A percentile compares a stretch with the other conserved stretches of the same genome.
Conservation (phyloP, 1,284 basidiomycete genomes). For the Xerocomus nothofagi region DNA sequence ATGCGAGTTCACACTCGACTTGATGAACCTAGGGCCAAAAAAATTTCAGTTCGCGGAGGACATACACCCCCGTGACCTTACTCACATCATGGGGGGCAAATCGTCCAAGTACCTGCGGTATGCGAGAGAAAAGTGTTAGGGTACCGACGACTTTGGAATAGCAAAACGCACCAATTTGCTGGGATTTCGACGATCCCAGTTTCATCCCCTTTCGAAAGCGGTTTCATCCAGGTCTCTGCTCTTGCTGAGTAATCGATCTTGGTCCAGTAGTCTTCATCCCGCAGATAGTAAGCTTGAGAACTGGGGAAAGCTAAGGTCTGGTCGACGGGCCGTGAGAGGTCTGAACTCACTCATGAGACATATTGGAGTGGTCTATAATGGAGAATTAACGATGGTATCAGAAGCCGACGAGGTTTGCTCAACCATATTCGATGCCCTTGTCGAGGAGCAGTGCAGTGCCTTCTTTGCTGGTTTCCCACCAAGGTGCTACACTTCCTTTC, state of each 20-base stretch:
- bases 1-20: slow-evolving; percentile 62
- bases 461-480: slow-evolving; percentile 79
- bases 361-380: slow-evolving; percentile 60
- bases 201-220: slow-evolving; percentile 60
- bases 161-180: slow-evolving; percentile 57
- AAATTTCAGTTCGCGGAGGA: background rate
- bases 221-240: slow-evolving; percentile 77
- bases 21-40: slow-evolving; percentile 54
- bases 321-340: background rate
- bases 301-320: slow-evolving; percentile 37
- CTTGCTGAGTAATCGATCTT: slow-evolving; percentile 68
- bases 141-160: background rate
- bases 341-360: slow-evolving; percentile 54
- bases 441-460: slow-evolving; percentile 67
- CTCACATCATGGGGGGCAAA: slow-evolving; percentile 68
- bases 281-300: slow-evolving; percentile 70
- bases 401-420: background rate
- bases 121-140: background rate
- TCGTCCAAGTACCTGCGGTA: slow-evolving; percentile 58
- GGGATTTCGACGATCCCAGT: slow-evolving; percentile 76
- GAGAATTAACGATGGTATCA: slow-evolving; percentile 6
- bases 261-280: slow-evolving; percentile 71
- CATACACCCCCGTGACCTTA: background rate
- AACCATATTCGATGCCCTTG: slow-evolving; percentile 76
- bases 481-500: slow-evolving; percentile 68